Conservation (phyloP, 2,329 filamentous ascomycete species). For the Didymella pomorum region DNA sequence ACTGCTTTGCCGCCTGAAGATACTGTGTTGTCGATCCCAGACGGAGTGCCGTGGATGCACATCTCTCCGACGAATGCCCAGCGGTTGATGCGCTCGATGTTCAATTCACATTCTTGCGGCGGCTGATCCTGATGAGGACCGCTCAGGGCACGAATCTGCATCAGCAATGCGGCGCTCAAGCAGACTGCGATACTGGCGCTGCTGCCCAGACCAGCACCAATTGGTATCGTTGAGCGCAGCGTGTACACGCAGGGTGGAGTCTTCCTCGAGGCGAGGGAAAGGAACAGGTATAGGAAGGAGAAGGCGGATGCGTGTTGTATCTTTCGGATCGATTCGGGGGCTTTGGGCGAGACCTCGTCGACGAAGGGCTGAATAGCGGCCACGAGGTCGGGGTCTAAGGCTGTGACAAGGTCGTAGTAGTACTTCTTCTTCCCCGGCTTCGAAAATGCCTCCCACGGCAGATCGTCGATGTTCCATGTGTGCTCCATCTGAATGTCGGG, state of each 20-base stretch:
- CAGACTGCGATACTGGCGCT: conserved; percentile 96
- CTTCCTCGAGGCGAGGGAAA: conserved; percentile 81
- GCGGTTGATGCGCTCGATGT: conserved; percentile 93
- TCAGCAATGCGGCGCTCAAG: conserved; percentile 79
- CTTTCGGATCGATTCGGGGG: conserved; percentile 76
- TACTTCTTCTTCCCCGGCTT: conserved; percentile 87
- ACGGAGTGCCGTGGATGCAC: conserved; percentile 97
- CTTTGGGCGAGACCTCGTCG: conserved; percentile 70
- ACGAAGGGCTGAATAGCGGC: conserved; percentile 83
- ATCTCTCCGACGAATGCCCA: conserved; percentile 98
- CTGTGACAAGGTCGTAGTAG: conserved; percentile 85
- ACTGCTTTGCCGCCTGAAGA: conserved; percentile 93
- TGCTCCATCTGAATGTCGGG: conserved; percentile 89
- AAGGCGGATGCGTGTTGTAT: conserved; percentile 83
- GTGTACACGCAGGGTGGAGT: conserved; percentile 88
- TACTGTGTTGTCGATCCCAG: conserved; percentile 96
- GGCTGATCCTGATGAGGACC: conserved; percentile 94
- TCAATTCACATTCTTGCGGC: conserved; percentile 81
- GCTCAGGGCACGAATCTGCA: conserved; percentile 87
- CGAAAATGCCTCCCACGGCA: conserved; percentile 87
- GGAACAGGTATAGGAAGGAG: conserved; percentile 90
- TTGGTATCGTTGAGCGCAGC: conserved; percentile 90
- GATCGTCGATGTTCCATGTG: conserved; percentile 90
- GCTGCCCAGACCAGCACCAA: conserved; percentile 88
- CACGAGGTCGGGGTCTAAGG: conserved; percentile 82